Conservation (phyloP, 768 basidiomycete genomes). For the Mycena maculata region DNA sequence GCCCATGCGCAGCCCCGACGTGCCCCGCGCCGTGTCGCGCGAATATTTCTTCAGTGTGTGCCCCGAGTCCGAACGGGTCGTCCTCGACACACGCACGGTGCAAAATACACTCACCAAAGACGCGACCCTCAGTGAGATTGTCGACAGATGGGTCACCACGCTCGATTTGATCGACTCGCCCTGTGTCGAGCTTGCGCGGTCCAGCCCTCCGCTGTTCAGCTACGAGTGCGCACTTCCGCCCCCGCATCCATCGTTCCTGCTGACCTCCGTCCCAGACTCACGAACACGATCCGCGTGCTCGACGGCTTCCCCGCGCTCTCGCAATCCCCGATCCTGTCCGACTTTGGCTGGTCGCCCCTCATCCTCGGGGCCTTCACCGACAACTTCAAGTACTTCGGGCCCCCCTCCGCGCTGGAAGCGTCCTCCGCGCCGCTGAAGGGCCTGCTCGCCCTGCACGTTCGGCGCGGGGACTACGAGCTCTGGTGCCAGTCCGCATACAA, state of each 20-base stretch:
- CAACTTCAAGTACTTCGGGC: constrained; percentile 58
- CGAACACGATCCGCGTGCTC: constrained; percentile 57
- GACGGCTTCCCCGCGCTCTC: constrained; percentile 58
- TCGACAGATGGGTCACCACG: constrained; percentile 19
- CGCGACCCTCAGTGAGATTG: constrained; percentile 7
- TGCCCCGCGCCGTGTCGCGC: constrained; percentile 58
- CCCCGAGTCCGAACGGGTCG: constrained; percentile 42
- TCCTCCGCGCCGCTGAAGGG: constrained; percentile 51
- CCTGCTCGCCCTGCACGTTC: constrained; percentile 67
- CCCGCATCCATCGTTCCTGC: not conserved
- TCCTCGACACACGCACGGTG: constrained; percentile 21
- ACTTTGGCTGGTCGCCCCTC: constrained; percentile 73
- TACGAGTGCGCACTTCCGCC: constrained; percentile 15
- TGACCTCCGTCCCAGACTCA: constrained; percentile 54
- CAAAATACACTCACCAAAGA: not conserved
- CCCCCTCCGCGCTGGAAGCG: constrained; percentile 23
- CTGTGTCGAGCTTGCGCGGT: constrained; percentile 23
- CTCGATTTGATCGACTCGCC: constrained; percentile 13
- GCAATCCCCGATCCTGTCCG: constrained; percentile 59
- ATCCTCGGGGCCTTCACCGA: constrained; percentile 59
- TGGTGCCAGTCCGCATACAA: constrained; percentile 59
- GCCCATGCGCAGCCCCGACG: constrained; percentile 40
- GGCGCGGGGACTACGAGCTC: constrained; percentile 64
- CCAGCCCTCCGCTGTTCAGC: constrained; percentile 26
- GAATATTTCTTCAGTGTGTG: constrained; percentile 62